Percentiles rank a stretch among this genome's conserved stretches.
Conservation (phyloP, 768 basidiomycete genomes). For the button mushroom (Agaricus bisporus) region DNA sequence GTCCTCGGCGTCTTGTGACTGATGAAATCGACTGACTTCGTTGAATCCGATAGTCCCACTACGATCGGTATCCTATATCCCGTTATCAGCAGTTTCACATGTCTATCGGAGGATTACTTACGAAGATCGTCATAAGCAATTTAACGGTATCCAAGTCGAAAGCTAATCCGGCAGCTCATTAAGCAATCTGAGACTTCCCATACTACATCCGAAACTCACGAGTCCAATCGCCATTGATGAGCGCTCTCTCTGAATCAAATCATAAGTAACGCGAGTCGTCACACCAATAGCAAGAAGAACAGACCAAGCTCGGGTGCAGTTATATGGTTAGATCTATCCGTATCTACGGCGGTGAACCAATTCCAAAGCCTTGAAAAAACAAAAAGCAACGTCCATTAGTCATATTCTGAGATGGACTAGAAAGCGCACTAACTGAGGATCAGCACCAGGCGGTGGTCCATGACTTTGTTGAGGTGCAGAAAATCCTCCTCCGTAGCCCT, state of each 20-base stretch:
- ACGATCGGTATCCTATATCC: conserved; percentile 55
- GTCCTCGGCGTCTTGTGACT: background rate
- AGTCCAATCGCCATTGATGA: conserved; percentile 66
- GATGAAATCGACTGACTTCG: conserved; percentile 39
- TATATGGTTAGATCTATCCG: conserved; percentile 63
- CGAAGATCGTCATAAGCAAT: conserved; percentile 78
- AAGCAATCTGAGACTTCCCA: too few relatives aligned
- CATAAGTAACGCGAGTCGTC: background rate
- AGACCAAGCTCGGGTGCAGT: conserved; percentile 59
- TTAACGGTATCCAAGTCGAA: conserved; percentile 87
- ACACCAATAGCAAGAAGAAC: conserved; percentile 19
- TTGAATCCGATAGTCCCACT: conserved; percentile 77
- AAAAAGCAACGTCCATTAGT: background rate
- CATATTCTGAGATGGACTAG: too few relatives aligned
- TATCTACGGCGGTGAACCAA: conserved; percentile 70
- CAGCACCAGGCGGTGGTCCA: conserved; percentile 59
- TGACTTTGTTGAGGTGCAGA: conserved; percentile 24
- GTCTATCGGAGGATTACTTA: conserved; percentile 24
- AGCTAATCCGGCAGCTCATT: conserved; percentile 29
- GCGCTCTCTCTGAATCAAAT: conserved; percentile 31
- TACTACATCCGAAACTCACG: conserved; percentile 38
- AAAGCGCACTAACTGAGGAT: conserved; percentile 57
- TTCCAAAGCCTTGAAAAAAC: conserved; percentile 50
- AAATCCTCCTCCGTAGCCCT: conserved; percentile 37
- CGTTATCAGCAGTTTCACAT: background rate